Evolutionary conservation across 768 basidiomycete species (phyloP), one percentile per base, ranked within the genome.

Genomic region (Rhizopogon vinicolor): DNA sequence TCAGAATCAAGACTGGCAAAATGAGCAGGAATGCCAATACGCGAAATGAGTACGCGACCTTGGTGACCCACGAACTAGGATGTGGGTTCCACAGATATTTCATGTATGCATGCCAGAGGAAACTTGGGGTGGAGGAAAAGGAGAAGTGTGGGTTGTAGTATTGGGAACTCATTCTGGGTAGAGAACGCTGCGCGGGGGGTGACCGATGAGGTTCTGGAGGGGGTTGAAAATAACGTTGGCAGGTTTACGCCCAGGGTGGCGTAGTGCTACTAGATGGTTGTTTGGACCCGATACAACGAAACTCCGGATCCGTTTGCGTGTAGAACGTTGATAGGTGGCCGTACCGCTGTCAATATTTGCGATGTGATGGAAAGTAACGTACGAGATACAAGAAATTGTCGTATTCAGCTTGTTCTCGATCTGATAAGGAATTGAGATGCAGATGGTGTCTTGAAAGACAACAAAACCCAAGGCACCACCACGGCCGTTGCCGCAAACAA

Each of bases 21-120:
- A 78, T 63, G 54, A 74, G 61, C 37, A 87, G 19, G 55, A 77
- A 68, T 22, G 89, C 85, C 57, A 91, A 75, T 45, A 89, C 67
- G 53, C 88, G 85, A 61, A 79, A 86, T 6, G 74, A 73, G 41
- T 79, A 84, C 16, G 89, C 87, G 37, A 80, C 74, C 57, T 77
- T 80, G 41, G 77, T 80, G 46, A 91, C 84, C 83, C 82, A 86
- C 3, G 90, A 91, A 41, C 76, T 72, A 3, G 80, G 74, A 44
- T 80, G 66, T 62, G 88, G 89, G 61, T 79, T 70, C 80, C 83
- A 86, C 22, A 91, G 74, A 62, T 85, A 75, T 39, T 80, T 70
- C 53, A 85, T 59, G 62, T 91, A 91, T 56, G 72, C 73, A 19
- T 75, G 64, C 86, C 86, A 89, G 37, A 87, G 60, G 6, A 72